Conservation (phyloP, 2,329 filamentous ascomycete genomes). For the Colletotrichum neosansevieriae region DNA sequence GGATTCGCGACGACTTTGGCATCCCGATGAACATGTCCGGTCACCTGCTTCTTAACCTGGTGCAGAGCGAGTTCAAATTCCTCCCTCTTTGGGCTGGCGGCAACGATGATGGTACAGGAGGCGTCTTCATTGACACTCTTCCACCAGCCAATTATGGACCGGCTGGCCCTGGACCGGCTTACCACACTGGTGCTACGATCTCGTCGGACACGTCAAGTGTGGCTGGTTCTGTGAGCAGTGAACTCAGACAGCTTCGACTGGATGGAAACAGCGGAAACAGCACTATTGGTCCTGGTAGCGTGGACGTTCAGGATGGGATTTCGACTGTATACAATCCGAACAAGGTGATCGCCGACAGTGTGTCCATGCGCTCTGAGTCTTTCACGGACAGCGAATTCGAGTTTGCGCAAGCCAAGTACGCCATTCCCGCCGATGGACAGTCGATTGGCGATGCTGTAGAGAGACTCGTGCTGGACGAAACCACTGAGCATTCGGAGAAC, state of each 20-base stretch:
- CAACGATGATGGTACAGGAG: constrained; percentile 63
- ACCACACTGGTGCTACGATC: constrained; percentile 58
- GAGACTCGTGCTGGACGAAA: constrained; percentile 25
- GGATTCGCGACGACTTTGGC: constrained; percentile 48
- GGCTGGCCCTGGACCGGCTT: constrained; percentile 59
- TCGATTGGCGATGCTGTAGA: constrained; percentile 41
- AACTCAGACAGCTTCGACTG: constrained; percentile 50
- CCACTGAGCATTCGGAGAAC: constrained; percentile 16
- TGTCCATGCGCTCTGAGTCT: constrained; percentile 51
- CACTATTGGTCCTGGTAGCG: constrained; percentile 49
- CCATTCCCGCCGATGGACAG: constrained; percentile 49
- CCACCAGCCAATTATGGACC: constrained; percentile 59
- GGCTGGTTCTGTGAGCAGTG: constrained; percentile 52
- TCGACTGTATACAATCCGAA: constrained; percentile 51
- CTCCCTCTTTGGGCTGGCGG: constrained; percentile 75
- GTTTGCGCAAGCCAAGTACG: constrained; percentile 51
- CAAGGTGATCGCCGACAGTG: constrained; percentile 50
- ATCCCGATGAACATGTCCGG: constrained; percentile 52
- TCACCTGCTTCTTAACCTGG: constrained; percentile 65
- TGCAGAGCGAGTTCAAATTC: constrained; percentile 69
- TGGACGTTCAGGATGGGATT: constrained; percentile 55
- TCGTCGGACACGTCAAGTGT: constrained; percentile 50
- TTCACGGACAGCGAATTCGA: constrained; percentile 50
- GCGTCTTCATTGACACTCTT: constrained; percentile 57
- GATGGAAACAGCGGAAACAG: constrained; percentile 49